Percentiles rank a stretch among this genome's conserved stretches.
Evolutionary conservation across 2,329 filamentous ascomycete species (phyloP).

Genomic region (Penicillium sp.): DNA sequence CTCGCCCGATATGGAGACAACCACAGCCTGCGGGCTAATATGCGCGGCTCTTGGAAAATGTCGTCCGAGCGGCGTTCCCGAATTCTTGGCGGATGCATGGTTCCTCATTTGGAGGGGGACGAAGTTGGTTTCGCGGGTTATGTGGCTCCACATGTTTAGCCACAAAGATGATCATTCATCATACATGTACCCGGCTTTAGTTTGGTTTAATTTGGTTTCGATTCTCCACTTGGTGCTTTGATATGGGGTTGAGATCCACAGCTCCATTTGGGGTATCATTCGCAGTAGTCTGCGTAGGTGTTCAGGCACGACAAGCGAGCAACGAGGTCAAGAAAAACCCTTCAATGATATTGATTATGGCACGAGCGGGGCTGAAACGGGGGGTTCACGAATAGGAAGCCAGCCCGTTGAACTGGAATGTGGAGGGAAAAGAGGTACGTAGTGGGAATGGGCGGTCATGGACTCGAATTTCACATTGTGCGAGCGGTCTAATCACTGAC

Average conservation of each 20-base stretch:
- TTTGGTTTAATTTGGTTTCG: no score
- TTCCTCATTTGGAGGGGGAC: not conserved
- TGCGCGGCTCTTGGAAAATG: conserved; percentile 8
- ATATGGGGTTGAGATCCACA: not conserved
- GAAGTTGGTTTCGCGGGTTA: not conserved
- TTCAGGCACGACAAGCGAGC: not conserved
- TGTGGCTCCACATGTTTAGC: not conserved
- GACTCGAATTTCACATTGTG: not conserved
- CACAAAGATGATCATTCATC: not conserved
- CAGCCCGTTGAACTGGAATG: conserved; percentile 13
- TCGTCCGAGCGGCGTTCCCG: conserved; percentile 9
- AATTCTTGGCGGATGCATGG: conserved; percentile 13
- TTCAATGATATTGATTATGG: not conserved
- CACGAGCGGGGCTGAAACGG: conserved; percentile 9
- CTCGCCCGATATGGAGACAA: conserved; percentile 1
- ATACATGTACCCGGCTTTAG: not conserved
- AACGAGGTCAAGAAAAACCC: not conserved
- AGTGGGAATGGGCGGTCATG: not conserved
- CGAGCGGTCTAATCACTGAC: not conserved
- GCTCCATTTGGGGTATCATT: not conserved
- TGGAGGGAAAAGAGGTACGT: conserved; percentile 6
- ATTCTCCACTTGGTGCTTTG: no score
- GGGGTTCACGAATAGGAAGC: conserved; percentile 7
- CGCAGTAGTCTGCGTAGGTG: not conserved
- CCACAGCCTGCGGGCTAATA: not conserved